Conservation (phyloP, 2,329 filamentous ascomycete genomes). For the Celoporthe dispersa region DNA sequence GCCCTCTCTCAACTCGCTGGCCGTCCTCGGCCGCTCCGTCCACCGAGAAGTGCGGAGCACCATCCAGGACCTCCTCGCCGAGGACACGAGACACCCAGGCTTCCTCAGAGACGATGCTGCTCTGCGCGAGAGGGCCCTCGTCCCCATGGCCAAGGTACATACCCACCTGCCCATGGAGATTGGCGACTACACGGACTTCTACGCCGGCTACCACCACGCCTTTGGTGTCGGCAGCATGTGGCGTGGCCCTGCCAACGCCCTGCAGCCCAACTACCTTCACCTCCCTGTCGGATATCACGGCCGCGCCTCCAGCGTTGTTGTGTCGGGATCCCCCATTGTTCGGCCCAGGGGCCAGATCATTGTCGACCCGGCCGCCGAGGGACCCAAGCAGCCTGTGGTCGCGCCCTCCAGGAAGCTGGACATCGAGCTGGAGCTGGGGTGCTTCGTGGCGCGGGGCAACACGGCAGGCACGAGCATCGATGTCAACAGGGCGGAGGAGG, state of each 20-base stretch:
- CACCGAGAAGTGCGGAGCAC: conserved; percentile 71
- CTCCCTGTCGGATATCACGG: conserved; percentile 84
- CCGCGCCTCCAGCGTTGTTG: conserved; percentile 73
- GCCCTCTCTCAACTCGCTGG: conserved; percentile 61
- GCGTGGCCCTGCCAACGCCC: conserved; percentile 70
- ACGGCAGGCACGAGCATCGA: conserved; percentile 66
- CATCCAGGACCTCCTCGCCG: conserved; percentile 69
- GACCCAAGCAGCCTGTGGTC: conserved; percentile 64
- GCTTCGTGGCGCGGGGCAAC: conserved; percentile 71
- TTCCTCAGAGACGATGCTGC: conserved; percentile 65
- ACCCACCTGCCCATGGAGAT: conserved; percentile 78
- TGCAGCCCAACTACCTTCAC: conserved; percentile 82
- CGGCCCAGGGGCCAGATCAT: conserved; percentile 78
- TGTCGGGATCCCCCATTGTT: conserved; percentile 74
- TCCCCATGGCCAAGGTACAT: conserved; percentile 62
- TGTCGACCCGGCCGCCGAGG: conserved; percentile 61
- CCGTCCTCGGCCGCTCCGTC: conserved; percentile 68
- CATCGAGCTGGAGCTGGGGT: conserved; percentile 80
- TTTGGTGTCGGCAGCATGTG: conserved; percentile 71
- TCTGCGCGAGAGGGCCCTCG: conserved; percentile 60
- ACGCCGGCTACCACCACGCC: conserved; percentile 79
- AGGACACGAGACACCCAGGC: conserved; percentile 61
- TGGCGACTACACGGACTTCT: conserved; percentile 87
- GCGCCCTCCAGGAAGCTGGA: conserved; percentile 70
- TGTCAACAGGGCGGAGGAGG: conserved; percentile 64